Base-by-base conservation (phyloP, 2,329 filamentous ascomycete genomes). In the Fusarium tuaranense region DNA sequence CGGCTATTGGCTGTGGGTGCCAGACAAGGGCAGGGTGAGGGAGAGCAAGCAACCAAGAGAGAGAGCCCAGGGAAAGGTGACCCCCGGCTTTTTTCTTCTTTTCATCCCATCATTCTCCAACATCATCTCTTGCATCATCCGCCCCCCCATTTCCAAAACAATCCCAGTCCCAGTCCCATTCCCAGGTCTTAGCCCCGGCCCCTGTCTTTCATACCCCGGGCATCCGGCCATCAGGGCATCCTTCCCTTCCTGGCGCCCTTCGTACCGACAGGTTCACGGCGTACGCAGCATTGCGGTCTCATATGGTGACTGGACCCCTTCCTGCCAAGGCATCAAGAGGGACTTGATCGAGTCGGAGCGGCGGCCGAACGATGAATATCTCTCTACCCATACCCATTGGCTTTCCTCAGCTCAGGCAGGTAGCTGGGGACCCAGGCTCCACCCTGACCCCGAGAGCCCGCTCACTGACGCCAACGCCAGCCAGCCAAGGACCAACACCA, bases 91-190 rank as follows among this genome's bases (percentile, higher is more conserved):
- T 51, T 68, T 63, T 48, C 59, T 65, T 34, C 62, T 39, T 58
- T 65, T 63, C 67, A 71, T 68, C 63, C 74, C 70, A 76, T 76
- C 72, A 70, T 70, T 64, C 63, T 75, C 65, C 69, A 70, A 65
- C 58, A 67, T 65, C 69, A 64, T 76, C 69, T 76, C 77, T 77
- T 74, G 70, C 74, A 78, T 78, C 69, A 74, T 71, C 53, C 68
- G 63, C 62, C 65, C 63, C 48, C 59, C 60, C 63, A 62, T 71
- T 63, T 38, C 36, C 34, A 61, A 60, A 53, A 55, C 48, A 55
- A 55, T 32, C 48, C 48, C 48, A 55, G 48, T 55, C 27, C 48
- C 46, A 57, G 69, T 63, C 70, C 59, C 46, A 63, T 66, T 67
- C 72, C 66, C 57, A 59, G 70, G 61, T 55, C 64, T 74, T 66